Evolutionary conservation across 2,329 filamentous ascomycete species (phyloP).

Genomic region (Aspergillus sp.): DNA sequence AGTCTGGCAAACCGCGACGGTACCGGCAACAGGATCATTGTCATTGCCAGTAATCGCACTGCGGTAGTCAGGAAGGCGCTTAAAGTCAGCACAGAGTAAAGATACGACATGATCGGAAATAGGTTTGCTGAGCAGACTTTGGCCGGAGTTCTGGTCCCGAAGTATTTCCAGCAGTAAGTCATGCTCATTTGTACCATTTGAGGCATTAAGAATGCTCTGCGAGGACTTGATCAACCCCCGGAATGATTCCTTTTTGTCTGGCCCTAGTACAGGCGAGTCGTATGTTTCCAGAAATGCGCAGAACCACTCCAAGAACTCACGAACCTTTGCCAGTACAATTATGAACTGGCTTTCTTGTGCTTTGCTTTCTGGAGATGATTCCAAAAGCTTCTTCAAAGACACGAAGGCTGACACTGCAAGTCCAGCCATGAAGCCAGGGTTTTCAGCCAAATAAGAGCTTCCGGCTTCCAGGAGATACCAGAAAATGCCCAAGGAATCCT

Average conservation of each 20-base stretch:
- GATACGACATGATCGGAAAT: constrained; percentile 40
- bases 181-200: constrained; percentile 65
- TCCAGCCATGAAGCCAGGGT: constrained; percentile 70
- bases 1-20: constrained; percentile 66
- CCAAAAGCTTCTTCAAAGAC: constrained; percentile 67
- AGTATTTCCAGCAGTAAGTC: constrained; percentile 71
- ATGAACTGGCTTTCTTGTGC: constrained; percentile 78
- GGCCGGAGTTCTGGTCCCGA: constrained; percentile 56
- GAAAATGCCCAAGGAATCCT: constrained; percentile 79
- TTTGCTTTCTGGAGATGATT: constrained; percentile 65
- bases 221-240: constrained; percentile 61
- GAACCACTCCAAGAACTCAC: constrained; percentile 72
- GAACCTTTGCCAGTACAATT: constrained; percentile 66
- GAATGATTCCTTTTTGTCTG: constrained; percentile 50
- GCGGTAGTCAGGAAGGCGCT: constrained; percentile 48
- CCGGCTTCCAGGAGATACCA: constrained; percentile 73
- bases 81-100: constrained; percentile 64
- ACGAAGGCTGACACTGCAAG: constrained; percentile 71
- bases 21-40: constrained; percentile 52
- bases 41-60: constrained; percentile 65
- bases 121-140: constrained; percentile 64
- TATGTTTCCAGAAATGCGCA: constrained; percentile 59
- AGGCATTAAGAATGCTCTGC: constrained; percentile 54
- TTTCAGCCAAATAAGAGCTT: constrained; percentile 52
- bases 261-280: constrained; percentile 43